Evolutionary conservation across 352 stramenopile genomes (phyloP).

Genomic region (Phytophthora constricta): DNA sequence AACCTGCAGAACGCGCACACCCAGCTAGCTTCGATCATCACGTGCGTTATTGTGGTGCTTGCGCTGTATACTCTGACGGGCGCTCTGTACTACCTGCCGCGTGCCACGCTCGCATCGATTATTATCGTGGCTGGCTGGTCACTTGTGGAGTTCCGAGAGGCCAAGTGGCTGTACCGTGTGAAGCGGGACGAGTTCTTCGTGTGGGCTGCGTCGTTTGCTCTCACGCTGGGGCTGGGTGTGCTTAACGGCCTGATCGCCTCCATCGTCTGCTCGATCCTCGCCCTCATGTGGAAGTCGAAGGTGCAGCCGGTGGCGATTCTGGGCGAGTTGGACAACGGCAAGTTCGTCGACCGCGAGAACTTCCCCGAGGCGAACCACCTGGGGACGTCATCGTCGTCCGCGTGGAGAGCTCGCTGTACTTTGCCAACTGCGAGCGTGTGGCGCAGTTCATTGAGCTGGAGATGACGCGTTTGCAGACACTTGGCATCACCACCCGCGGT

Average conservation of each 20-base stretch:
- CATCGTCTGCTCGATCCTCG: slow-evolving; percentile 56
- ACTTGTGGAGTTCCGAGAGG: slow-evolving; percentile 86
- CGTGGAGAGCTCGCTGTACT: slow-evolving; percentile 61
- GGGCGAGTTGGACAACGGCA: slow-evolving; percentile 39
- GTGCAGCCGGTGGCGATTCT: slow-evolving; percentile 41
- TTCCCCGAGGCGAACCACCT: slow-evolving; percentile 34
- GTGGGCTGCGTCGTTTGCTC: slow-evolving; percentile 49
- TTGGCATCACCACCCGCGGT: slow-evolving; percentile 34
- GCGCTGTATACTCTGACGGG: slow-evolving; percentile 81
- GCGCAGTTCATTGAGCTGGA: slow-evolving; percentile 45
- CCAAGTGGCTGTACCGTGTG: slow-evolving; percentile 74
- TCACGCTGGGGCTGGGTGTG: slow-evolving; percentile 52
- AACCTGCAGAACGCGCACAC: slow-evolving; percentile 85
- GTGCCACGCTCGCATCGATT: slow-evolving; percentile 73
- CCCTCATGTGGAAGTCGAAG: slow-evolving; percentile 60
- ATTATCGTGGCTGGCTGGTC: slow-evolving; percentile 89
- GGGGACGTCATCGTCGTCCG: slow-evolving; percentile 45
- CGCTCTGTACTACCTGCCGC: slow-evolving; percentile 86
- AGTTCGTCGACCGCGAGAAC: slow-evolving; percentile 41
- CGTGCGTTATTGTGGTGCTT: slow-evolving; percentile 75
- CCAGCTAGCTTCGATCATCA: slow-evolving; percentile 84
- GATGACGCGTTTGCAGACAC: slow-evolving; percentile 25
- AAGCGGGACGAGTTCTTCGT: slow-evolving; percentile 59
- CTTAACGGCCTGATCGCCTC: slow-evolving; percentile 52
- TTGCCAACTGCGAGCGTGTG: slow-evolving; percentile 58